Base-by-base conservation (phyloP, 2,329 filamentous ascomycete species). In the Colletotrichum navitas region DNA sequence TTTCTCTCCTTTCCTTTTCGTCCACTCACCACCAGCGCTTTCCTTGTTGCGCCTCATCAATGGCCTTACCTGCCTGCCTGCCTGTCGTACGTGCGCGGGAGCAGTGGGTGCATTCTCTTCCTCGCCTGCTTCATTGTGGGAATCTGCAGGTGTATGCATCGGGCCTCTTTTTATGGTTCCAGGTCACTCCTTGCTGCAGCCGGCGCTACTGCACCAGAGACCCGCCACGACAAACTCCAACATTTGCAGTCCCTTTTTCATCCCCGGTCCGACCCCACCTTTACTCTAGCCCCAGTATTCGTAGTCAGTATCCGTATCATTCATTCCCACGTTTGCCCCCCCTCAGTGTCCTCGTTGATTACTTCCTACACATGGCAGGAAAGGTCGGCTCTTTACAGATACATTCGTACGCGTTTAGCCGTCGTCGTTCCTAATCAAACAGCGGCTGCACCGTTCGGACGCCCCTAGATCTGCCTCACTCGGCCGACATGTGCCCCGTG, bases 121-220 rank as follows among this genome's bases (percentile, higher is more conserved):
- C 18, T 51, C 29, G 45, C 36, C 58, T 52, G 41, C 60, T 41
- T 62, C 36, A 51, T 54, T 55, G 34, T 43, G 51, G 32, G 41
- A 34, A 51, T 54, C 49, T 72, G 59, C 69, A 67, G 59, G 54
- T 63, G 59, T 71, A 66, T 71, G 69, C 69, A 68, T 60, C 47
- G 52, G 65, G 69, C 65, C 69, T 71, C 69, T 71, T 71, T 71
- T 71, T 64, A 71, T 69, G 65, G 65, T 71, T 64, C 54, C 59
- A 71, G 54, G 52, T 14, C 36, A 12, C 43, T 59, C 69, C 69
- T 59, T 68, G 69, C 54, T 64, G 65, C 65, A 63, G 54, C 65
- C 60, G 59, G 60, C 69, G 65, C 69, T 68, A 71, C 69, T 71
- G 69, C 59, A 71, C 54, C 47, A 63, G 59, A 63, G 68, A 39